phyloP scores from a whole-genome alignment of 2,329 filamentous ascomycete species.

The Canariomyces notabilis region DNA sequence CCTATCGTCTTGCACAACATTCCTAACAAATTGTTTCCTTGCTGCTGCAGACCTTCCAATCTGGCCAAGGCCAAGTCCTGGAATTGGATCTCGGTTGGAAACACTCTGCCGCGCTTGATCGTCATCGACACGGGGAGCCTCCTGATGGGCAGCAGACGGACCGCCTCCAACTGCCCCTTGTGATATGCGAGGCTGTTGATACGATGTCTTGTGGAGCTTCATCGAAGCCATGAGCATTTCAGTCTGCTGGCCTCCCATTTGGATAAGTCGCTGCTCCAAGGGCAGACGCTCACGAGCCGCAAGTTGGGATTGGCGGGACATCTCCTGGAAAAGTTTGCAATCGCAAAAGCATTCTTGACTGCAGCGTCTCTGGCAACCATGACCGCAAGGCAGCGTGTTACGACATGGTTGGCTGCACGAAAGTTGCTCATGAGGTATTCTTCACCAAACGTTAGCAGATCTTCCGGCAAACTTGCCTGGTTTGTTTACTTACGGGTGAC shows the following conservation, averaged over 20 bases:
- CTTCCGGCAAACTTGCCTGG: neutral
- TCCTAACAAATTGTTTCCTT: conserved; percentile 3
- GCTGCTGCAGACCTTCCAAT: neutral
- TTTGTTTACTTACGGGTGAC: conserved; percentile 44
- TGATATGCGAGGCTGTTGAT: neutral
- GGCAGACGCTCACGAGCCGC: neutral
- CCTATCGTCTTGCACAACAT: conserved; percentile 9
- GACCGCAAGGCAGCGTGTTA: conserved; percentile 21
- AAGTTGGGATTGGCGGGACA: neutral
- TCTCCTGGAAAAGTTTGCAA: conserved; percentile 12
- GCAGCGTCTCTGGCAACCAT: conserved; percentile 24
- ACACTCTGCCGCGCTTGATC: too few species aligned
- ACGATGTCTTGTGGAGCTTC: neutral
- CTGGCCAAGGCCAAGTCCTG: too few species aligned
- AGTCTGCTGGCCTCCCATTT: conserved; percentile 5
- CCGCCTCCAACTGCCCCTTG: too few species aligned
- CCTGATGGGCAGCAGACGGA: too few species aligned
- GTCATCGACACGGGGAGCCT: too few species aligned
- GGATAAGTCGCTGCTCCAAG: conserved; percentile 1
- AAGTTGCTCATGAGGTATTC: conserved; percentile 20
- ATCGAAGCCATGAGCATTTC: conserved; percentile 8
- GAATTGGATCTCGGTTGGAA: too few species aligned
- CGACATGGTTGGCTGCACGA: conserved; percentile 21
- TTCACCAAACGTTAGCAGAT: conserved; percentile 2
- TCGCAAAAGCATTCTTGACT: conserved; percentile 20